phyloP scores from a whole-genome alignment of 169 alveolate genomes.

The Miamiensis avidus region DNA sequence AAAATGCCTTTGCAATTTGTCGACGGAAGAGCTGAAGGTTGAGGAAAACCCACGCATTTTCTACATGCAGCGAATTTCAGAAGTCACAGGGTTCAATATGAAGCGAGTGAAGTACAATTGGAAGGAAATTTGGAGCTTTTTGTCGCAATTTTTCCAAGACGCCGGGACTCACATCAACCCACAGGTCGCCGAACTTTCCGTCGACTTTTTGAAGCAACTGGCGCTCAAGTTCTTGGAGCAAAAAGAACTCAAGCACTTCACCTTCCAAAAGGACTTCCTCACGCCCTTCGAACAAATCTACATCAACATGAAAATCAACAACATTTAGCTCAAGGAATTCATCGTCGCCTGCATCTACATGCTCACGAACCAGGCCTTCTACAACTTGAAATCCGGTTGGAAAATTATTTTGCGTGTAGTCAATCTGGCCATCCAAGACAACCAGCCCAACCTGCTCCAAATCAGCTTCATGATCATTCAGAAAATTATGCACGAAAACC shows the following conservation, averaged over 20 bases:
- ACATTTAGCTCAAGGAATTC: slow-evolving; percentile 20
- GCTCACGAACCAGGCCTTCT: slow-evolving; percentile 26
- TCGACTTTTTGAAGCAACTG: slow-evolving; percentile 89
- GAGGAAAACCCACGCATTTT: slow-evolving; percentile 78
- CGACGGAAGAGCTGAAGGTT: slow-evolving; percentile 74
- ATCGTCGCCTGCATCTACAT: slow-evolving; percentile 28
- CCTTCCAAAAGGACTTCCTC: slow-evolving; percentile 83
- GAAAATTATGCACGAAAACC: neutral
- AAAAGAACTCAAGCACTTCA: slow-evolving; percentile 80
- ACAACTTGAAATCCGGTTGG: slow-evolving; percentile 25
- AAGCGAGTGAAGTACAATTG: slow-evolving; percentile 81
- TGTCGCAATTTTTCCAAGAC: slow-evolving; percentile 77
- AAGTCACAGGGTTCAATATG: slow-evolving; percentile 89
- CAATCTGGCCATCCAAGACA: neutral
- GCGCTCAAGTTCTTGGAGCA: slow-evolving; percentile 83
- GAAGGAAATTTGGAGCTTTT: slow-evolving; percentile 82
- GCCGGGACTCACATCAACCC: slow-evolving; percentile 72
- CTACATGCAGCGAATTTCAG: slow-evolving; percentile 85
- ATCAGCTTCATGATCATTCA: neutral
- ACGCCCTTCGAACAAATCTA: slow-evolving; percentile 78
- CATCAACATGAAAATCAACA: slow-evolving; percentile 16
- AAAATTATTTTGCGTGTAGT: neutral
- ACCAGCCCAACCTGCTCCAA: neutral
- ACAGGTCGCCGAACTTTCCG: slow-evolving; percentile 71
- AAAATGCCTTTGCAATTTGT: slow-evolving; percentile 66